Base-by-base conservation (phyloP, 2,329 filamentous ascomycete genomes). In the Fusarium brevicatenulatum region DNA sequence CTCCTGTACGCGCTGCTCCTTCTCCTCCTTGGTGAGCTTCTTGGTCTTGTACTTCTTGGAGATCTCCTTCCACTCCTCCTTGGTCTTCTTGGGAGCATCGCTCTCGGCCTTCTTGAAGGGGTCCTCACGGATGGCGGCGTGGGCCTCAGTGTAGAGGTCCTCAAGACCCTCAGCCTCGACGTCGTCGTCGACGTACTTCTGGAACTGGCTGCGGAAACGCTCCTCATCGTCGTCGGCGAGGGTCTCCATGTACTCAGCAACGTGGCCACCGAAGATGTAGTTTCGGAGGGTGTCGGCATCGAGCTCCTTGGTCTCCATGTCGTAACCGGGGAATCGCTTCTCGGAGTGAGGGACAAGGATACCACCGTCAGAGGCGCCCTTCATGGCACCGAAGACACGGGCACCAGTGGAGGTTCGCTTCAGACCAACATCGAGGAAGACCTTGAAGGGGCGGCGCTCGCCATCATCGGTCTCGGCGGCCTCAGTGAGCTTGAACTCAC, bases 231-330 rank as follows among this genome's bases (percentile, higher is more conserved):
- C 96, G 82, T 99, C 96, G 87, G 96, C 96, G 77, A 99, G 93
- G 68, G 93, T 96, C 92, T 99, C 96, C 96, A 99, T 99, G 92
- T 99, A 99, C 91, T 99, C 96, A 79, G 95, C 95, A 77, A 99
- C 94, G 91, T 99, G 96, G 73, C 96, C 95, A 83, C 90, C 96
- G 86, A 94, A 95, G 90, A 99, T 99, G 93, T 99, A 99, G 90
- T 95, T 97, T 91, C 95, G 95, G 84, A 99, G 94, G 78, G 91
- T 93, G 86, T 99, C 96, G 81, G 95, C 91, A 81, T 99, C 96
- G 81, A 99, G 94, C 91, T 98, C 95, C 93, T 99, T 95, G 85
- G 88, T 87, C 90, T 99, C 96, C 37, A 97, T 93, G 85, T 99
- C 96, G 92, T 89, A 99, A 82, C 96, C 96, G 81, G 96, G 96